These are phyloP conservation scores for Tubosaeta sp. DNA, from an alignment of 768 basidiomycete genomes.

Conservation along the genomic window DNA sequence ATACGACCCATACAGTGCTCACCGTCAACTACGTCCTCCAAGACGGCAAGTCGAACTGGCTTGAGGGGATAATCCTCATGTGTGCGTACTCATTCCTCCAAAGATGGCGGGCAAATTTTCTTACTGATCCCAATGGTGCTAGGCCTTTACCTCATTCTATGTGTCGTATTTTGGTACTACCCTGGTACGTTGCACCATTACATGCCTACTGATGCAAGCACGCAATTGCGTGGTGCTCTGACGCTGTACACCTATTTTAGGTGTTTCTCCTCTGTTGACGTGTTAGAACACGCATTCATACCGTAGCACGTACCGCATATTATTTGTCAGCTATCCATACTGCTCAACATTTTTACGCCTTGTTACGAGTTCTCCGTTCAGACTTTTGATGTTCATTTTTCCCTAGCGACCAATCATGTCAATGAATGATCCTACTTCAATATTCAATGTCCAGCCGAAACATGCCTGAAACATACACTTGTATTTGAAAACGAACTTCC, in stretches of 20 bases:
- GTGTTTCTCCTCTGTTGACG: rapidly evolving
- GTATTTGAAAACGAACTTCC: neutral
- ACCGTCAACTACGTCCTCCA: slow-evolving; percentile 83
- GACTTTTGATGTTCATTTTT: neutral
- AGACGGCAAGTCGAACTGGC: slow-evolving; percentile 89
- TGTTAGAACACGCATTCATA: slow-evolving; percentile 5
- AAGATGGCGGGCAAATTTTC: neutral
- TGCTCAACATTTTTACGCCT: neutral
- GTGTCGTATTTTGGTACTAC: slow-evolving; percentile 52
- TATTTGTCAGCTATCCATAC: no score
- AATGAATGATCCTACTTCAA: neutral
- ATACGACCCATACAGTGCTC: slow-evolving; percentile 45
- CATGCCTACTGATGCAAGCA: no score
- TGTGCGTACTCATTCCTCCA: slow-evolving; percentile 33
- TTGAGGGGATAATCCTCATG: slow-evolving; percentile 84
- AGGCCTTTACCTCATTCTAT: slow-evolving; percentile 56
- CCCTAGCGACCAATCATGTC: no score
- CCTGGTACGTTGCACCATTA: slow-evolving; percentile 33
- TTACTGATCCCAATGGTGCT: slow-evolving; percentile 3
- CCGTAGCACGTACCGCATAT: no score
- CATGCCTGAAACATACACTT: neutral
- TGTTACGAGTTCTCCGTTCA: neutral
- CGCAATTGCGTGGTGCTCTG: neutral
- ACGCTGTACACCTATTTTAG: slow-evolving; percentile 5
- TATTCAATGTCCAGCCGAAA: neutral